Base-by-base conservation (phyloP, 768 basidiomycete genomes). In the Hygrocybe punicea region DNA sequence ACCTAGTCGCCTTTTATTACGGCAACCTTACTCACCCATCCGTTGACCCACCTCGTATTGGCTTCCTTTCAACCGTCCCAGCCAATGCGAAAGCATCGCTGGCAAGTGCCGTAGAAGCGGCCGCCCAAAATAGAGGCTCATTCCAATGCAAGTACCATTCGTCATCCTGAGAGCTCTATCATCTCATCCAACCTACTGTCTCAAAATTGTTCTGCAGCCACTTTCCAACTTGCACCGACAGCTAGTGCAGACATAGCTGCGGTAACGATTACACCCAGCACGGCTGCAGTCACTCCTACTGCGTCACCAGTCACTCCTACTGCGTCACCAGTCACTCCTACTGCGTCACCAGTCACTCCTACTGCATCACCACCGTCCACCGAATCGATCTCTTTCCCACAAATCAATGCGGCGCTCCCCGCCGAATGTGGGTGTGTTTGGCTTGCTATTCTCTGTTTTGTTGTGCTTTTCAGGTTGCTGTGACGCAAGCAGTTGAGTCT, bases 21-120 rank as follows among this genome's bases (percentile, higher is more conserved):
- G 87, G 87, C 13, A 87, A 88, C 66, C 71, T 89, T 51, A 84
- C 82, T 0, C 77, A 82, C 54, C 87, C 87, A 0, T 85, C 84
- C 1, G 75, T 77, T 53, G 85, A 88, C 61, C 83, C 84, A 44
- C 85, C 87, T 0, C 81, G 85, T 1, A 80, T 89, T 4, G 87
- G 87, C 1, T 73, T 89, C 51, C 71, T 83, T 45, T 88, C 87
- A 7, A 83, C 75, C 1, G 83, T 88, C 8, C 85, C 86, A 11
- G 25, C 63, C 5, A 77, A 86, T 58, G 83, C 84, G 0, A 71
- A 64, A 34, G 64, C 66, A 11, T 63, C 75, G n/a, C 64, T 78
- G 23, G 57, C 56, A 21, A 64, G 73, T 23, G 77, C 76, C 6
- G 73, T 79, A 6, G 52, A 63, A 11, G 68, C 74, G 46, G 78